Conservation (phyloP, 2,329 filamentous ascomycete species). For the Aureobasidium sp. region DNA sequence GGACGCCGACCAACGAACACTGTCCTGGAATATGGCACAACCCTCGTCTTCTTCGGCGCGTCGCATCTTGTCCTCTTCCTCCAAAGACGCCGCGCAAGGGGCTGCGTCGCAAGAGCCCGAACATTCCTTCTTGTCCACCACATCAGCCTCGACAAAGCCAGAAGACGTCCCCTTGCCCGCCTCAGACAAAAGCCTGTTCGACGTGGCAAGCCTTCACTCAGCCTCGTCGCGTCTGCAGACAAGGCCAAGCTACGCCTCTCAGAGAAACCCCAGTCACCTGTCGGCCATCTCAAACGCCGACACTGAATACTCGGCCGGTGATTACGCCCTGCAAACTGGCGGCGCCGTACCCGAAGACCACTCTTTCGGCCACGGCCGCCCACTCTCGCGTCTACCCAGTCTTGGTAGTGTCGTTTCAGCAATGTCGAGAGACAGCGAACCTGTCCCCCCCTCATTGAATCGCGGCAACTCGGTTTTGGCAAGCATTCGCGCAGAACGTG, state of each 20-base stretch:
- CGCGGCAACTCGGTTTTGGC: slow-evolving; percentile 26
- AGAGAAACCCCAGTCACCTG: slow-evolving; percentile 48
- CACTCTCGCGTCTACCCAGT: slow-evolving; percentile 70
- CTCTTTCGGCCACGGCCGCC: slow-evolving; percentile 25
- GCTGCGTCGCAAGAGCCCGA: not conserved
- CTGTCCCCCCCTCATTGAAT: slow-evolving; percentile 22
- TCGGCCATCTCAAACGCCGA: slow-evolving; percentile 65
- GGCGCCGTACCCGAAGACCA: slow-evolving; percentile 55
- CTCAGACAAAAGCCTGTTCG: slow-evolving; percentile 7
- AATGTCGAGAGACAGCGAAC: slow-evolving; percentile 48
- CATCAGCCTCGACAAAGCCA: slow-evolving; percentile 8
- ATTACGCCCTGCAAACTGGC: slow-evolving; percentile 77
- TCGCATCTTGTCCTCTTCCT: not conserved
- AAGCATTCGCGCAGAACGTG: slow-evolving; percentile 35
- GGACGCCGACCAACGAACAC: not conserved
- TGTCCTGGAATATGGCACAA: not conserved
- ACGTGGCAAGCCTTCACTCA: slow-evolving; percentile 20
- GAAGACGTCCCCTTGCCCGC: slow-evolving; percentile 7
- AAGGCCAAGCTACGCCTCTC: slow-evolving; percentile 49
- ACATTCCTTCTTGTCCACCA: not conserved
- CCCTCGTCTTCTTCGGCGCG: not conserved
- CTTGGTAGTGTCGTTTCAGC: slow-evolving; percentile 85
- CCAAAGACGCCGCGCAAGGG: not conserved
- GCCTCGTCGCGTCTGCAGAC: slow-evolving; percentile 27
- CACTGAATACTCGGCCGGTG: slow-evolving; percentile 36